Conservation (phyloP, 257 asterid genomes). For the Penstemon davidsonii region DNA sequence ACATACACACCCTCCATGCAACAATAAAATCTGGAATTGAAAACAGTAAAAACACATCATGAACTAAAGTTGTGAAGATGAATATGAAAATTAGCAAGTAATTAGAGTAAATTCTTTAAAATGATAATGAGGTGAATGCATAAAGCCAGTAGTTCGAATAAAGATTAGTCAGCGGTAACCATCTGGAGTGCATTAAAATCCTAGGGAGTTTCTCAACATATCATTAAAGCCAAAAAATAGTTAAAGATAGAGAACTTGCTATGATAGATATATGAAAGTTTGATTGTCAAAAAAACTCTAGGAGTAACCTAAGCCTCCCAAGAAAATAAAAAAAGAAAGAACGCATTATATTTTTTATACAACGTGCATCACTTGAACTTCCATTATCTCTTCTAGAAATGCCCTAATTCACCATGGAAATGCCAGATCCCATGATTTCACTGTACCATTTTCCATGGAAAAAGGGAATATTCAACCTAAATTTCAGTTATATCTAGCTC, state of each 20-base stretch:
- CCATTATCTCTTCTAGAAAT: too few species aligned
- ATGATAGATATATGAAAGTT: neutral
- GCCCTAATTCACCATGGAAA: too few species aligned
- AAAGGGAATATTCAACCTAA: too few species aligned
- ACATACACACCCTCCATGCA: slow-evolving; percentile 5
- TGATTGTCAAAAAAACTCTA: neutral
- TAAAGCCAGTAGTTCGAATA: neutral
- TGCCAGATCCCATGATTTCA: too few species aligned
- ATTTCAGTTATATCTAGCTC: too few species aligned
- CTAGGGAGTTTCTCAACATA: neutral
- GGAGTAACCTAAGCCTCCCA: neutral
- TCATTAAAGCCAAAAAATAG: neutral
- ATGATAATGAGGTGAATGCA: neutral
- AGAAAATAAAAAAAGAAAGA: too few species aligned
- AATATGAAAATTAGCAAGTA: neutral
- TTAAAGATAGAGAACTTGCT: neutral
- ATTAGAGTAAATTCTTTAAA: neutral
- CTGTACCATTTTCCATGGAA: too few species aligned
- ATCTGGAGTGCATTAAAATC: neutral
- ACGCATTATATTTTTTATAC: too few species aligned
- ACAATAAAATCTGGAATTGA: neutral
- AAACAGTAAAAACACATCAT: neutral
- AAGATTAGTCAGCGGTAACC: neutral
- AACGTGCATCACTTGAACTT: too few species aligned
- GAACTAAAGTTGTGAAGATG: neutral